Conservation (phyloP, 1,139 yeast species). For the Meyerozyma carpophila region DNA sequence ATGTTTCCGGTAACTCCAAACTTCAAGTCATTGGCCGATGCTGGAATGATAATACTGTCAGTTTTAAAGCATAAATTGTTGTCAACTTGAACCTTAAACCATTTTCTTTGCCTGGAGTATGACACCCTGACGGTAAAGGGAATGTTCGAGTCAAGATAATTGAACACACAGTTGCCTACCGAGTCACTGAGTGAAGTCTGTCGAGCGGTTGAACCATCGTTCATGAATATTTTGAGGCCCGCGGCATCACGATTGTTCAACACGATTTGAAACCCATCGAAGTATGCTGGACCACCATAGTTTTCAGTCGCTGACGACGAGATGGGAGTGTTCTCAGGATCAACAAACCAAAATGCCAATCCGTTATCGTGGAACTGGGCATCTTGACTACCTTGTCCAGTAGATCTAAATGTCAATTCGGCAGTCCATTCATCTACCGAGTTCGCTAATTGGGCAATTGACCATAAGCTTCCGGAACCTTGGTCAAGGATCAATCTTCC, state of each 20-base stretch:
- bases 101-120: slow-evolving; percentile 36
- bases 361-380: slow-evolving; percentile 37
- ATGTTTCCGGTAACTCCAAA: slow-evolving; percentile 51
- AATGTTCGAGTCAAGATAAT: slow-evolving; percentile 61
- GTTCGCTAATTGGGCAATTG: slow-evolving; percentile 26
- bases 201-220: slow-evolving; percentile 42
- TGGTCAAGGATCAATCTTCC: slow-evolving; percentile 38
- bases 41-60: slow-evolving; percentile 39
- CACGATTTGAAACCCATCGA: slow-evolving; percentile 58
- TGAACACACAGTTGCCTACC: slow-evolving; percentile 53
- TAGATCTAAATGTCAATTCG: slow-evolving; percentile 57
- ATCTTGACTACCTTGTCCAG: slow-evolving; percentile 33
- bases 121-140: slow-evolving; percentile 65
- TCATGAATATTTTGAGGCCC: slow-evolving; percentile 51
- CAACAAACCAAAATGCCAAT: slow-evolving; percentile 46
- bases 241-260: slow-evolving; percentile 45
- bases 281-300: slow-evolving; percentile 48
- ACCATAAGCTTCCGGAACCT: slow-evolving; percentile 48
- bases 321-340: slow-evolving; percentile 17
- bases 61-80: slow-evolving; percentile 69
- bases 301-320: slow-evolving; percentile 18
- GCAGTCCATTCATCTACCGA: slow-evolving; percentile 48
- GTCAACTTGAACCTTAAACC: slow-evolving; percentile 62
- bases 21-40: slow-evolving; percentile 22
- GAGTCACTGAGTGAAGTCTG: slow-evolving; percentile 22